A percentile compares a stretch with the other conserved stretches of the same genome.
These are phyloP conservation scores for Colletotrichum echinochloae DNA, from an alignment of 2,329 filamentous ascomycete genomes.

Conservation along the genomic window DNA sequence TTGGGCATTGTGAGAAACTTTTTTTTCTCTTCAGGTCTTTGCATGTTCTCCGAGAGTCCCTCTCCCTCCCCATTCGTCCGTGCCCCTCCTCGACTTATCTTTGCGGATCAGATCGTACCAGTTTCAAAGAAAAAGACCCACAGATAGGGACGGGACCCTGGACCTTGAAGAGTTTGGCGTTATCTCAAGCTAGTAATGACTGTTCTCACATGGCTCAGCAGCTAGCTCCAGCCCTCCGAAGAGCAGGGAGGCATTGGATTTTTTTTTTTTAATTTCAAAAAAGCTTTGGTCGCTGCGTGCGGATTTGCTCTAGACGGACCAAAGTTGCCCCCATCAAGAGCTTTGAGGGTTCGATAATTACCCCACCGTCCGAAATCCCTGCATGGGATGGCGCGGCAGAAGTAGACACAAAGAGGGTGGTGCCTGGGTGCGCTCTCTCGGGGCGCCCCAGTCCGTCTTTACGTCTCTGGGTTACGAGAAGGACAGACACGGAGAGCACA, in stretches of 20 bases:
- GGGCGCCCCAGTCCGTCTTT: neutral
- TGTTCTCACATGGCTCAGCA: conserved; percentile 3
- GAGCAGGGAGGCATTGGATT: neutral
- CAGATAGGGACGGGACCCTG: conserved; percentile 35
- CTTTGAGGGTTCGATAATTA: neutral
- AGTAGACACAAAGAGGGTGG: neutral
- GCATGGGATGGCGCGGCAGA: conserved; percentile 7
- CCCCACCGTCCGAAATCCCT: conserved; percentile 18
- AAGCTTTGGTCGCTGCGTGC: neutral
- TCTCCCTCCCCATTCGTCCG: conserved; percentile 19
- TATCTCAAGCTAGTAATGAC: conserved; percentile 35
- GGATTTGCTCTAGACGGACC: neutral
- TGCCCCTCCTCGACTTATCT: conserved; percentile 32
- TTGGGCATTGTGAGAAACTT: conserved; percentile 1
- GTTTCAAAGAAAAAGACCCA: conserved; percentile 24
- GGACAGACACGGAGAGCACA: neutral
- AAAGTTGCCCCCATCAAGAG: conserved; percentile 4
- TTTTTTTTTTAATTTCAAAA: no score
- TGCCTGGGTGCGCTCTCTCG: neutral
- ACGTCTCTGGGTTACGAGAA: neutral
- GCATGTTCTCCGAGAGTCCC: conserved; percentile 17
- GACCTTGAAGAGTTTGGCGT: neutral
- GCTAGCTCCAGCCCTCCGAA: conserved; percentile 8
- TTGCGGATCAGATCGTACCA: conserved; percentile 37
- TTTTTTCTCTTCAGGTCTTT: conserved; percentile 24